Evolutionary conservation across 129 eudicot genomes (phyloP).

Genomic region (Gnaphalium uliginosum): DNA sequence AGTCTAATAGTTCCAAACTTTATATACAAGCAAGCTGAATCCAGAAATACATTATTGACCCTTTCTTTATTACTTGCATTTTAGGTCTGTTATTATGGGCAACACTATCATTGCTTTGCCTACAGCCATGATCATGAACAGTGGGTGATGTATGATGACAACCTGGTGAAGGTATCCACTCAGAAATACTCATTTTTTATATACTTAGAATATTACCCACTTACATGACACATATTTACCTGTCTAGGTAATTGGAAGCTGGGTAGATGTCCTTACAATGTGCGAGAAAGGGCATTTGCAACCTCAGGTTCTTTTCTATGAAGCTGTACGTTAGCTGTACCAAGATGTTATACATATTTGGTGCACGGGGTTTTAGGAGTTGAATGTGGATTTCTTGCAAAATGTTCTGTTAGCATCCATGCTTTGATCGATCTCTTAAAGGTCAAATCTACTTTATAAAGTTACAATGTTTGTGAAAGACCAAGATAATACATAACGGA

Average conservation of each 20-base stretch:
- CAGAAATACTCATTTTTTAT: neutral
- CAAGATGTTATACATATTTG: no score
- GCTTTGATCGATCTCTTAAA: no score
- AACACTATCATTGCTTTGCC: constrained; percentile 96
- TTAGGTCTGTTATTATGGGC: constrained; percentile 95
- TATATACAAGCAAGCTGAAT: neutral
- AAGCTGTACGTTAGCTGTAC: constrained; percentile 48
- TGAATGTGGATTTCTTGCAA: no score
- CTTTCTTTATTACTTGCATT: neutral
- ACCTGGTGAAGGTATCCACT: constrained; percentile 77
- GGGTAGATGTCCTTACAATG: constrained; percentile 78
- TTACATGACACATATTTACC: no score
- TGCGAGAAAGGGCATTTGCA: constrained; percentile 92
- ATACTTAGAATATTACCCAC: neutral
- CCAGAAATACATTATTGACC: no score
- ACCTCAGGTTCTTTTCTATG: constrained; percentile 94
- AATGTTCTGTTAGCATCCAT: no score
- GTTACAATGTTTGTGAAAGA: no score
- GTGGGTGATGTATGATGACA: constrained; percentile 97
- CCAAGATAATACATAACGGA: no score
- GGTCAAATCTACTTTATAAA: no score
- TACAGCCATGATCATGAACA: constrained; percentile 58
- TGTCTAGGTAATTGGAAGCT: constrained; percentile 72
- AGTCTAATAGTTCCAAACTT: no score
- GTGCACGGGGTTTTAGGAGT: no score